Percentiles rank a stretch among this genome's conserved stretches.
phyloP scores from a whole-genome alignment of 129 eudicot genomes.

The Calendula officinalis region DNA sequence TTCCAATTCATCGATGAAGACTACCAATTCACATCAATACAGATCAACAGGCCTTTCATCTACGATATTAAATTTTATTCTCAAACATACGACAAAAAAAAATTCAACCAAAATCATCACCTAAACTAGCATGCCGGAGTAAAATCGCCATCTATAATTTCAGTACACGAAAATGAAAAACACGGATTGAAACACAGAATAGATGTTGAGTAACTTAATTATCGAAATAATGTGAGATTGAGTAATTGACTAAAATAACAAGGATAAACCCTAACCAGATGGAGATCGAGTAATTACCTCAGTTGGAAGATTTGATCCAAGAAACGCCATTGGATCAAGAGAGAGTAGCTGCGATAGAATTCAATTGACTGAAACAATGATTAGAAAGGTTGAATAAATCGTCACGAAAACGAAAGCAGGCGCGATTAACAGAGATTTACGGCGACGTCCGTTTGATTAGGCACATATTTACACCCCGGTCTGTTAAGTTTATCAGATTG shows the following conservation, averaged over 20 bases:
- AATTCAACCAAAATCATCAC: neutral
- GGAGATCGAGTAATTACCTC: conserved; percentile 41
- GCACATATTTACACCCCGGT: neutral
- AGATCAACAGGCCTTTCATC: conserved; percentile 4
- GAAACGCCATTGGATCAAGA: conserved; percentile 40
- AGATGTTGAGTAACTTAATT: neutral
- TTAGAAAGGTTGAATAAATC: conserved; percentile 6
- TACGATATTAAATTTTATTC: neutral
- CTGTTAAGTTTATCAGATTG: conserved; percentile 10
- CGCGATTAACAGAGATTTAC: neutral
- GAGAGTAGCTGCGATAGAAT: conserved; percentile 2
- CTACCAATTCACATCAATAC: neutral
- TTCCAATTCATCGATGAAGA: neutral
- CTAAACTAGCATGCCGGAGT: neutral
- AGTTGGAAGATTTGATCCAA: conserved; percentile 50
- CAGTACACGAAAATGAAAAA: neutral
- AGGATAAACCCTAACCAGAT: conserved; percentile 28
- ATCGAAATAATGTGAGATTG: neutral
- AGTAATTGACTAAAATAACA: neutral
- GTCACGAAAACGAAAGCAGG: conserved; percentile 3
- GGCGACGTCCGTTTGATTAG: neutral
- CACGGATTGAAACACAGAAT: neutral
- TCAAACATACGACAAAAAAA: neutral
- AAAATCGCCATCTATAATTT: neutral
- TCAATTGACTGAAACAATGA: conserved; percentile 1